Evolutionary conservation across 768 basidiomycete species (phyloP).

Genomic region (Amanita exitialis): DNA sequence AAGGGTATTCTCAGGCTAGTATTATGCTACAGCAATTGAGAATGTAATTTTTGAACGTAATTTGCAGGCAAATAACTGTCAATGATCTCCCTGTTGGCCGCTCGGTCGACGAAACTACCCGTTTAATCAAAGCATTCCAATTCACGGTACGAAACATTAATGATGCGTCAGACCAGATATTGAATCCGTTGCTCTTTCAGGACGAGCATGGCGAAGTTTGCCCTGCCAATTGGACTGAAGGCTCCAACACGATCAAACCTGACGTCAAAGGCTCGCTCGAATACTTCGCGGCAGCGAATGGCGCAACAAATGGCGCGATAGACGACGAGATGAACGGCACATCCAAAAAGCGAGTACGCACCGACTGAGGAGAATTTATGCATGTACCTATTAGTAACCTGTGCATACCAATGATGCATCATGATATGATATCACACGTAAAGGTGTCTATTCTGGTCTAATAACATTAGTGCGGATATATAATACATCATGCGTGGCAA

Average conservation of each 20-base stretch:
- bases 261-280: slow-evolving; percentile 65
- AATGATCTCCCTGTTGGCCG: slow-evolving; percentile 95
- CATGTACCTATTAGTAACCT: no score
- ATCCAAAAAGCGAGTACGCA: slow-evolving; percentile 50
- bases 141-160: slow-evolving; percentile 47
- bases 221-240: slow-evolving; percentile 85
- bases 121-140: slow-evolving; percentile 91
- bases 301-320: slow-evolving; percentile 6
- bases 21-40: background rate
- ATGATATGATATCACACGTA: no score
- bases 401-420: background rate
- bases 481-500: no score
- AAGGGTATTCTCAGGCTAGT: slow-evolving; percentile 61
- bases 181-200: slow-evolving; percentile 22
- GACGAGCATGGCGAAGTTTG: slow-evolving; percentile 90
- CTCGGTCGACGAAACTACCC: slow-evolving; percentile 86
- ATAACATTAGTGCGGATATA: no score
- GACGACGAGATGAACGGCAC: slow-evolving; percentile 12
- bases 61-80: slow-evolving; percentile 67
- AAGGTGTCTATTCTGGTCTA: no score
- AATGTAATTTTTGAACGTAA: background rate
- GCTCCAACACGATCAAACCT: slow-evolving; percentile 73
- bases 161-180: background rate
- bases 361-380: slow-evolving; percentile 22
- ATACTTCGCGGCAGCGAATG: slow-evolving; percentile 44